Conservation (phyloP, 139 green algal species). For the Asterochloris erici region DNA sequence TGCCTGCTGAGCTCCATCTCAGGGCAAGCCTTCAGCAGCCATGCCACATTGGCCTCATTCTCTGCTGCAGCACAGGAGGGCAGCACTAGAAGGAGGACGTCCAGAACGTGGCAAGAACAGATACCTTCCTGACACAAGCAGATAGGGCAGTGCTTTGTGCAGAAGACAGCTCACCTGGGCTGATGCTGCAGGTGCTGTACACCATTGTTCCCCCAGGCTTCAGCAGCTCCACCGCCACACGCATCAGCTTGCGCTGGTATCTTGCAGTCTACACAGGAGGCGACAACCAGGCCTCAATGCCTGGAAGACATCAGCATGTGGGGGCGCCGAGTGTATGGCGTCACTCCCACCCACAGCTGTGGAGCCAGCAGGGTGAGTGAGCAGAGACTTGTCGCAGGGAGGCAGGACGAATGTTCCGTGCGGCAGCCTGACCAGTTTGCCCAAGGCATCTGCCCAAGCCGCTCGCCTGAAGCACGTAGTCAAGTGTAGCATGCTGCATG, state of each 20-base stretch:
- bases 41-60: slow-evolving; percentile 89
- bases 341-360: no score
- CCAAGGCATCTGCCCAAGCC: neutral
- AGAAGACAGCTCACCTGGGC: slow-evolving; percentile 47
- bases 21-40: slow-evolving; percentile 72
- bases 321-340: no score
- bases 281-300: no score
- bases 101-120: neutral
- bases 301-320: no score
- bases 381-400: no score
- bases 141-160: neutral
- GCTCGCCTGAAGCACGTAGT: slow-evolving; percentile 25
- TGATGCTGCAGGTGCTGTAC: slow-evolving; percentile 89
- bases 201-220: slow-evolving; percentile 75
- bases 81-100: neutral
- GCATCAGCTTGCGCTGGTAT: slow-evolving; percentile 77
- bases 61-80: slow-evolving; percentile 49
- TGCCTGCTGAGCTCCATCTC: slow-evolving; percentile 55
- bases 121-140: neutral
- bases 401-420: no score
- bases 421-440: neutral
- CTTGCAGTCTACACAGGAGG: slow-evolving; percentile 31
- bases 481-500: slow-evolving; percentile 32
- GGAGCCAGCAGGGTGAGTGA: no score
- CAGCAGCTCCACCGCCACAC: slow-evolving; percentile 70